Percentiles rank a stretch among this genome's conserved stretches.
phyloP scores from a whole-genome alignment of 331 rosid genomes.

The Quercus phellos region DNA sequence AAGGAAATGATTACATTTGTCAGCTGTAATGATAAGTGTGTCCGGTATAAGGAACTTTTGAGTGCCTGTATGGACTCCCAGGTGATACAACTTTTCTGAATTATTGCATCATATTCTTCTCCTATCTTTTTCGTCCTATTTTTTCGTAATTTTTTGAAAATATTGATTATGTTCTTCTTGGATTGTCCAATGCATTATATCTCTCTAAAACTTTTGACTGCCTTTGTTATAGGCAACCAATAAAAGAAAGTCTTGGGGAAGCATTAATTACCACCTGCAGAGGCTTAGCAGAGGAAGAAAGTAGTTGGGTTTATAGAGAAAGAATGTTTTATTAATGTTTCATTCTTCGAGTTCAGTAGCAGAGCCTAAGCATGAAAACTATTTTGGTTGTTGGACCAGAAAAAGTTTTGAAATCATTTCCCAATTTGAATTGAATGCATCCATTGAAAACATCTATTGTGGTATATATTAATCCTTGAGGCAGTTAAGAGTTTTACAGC shows the following conservation, averaged over 20 bases:
- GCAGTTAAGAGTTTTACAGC: neutral
- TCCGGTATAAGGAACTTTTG: too few species aligned
- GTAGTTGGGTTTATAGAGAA: conserved; percentile 21
- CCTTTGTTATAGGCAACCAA: conserved; percentile 44
- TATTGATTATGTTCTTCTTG: neutral
- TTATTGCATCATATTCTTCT: neutral
- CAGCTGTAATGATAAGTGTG: neutral
- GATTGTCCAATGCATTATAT: neutral
- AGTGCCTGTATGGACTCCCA: too few species aligned
- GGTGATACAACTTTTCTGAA: conserved; percentile 30
- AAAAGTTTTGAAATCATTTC: neutral
- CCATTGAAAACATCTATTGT: neutral
- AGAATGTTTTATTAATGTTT: neutral
- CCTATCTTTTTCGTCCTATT: too few species aligned
- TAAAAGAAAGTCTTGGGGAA: conserved; percentile 65
- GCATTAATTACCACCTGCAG: conserved; percentile 78
- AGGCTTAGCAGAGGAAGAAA: conserved; percentile 77
- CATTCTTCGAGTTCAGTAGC: conserved; percentile 34
- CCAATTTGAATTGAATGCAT: neutral
- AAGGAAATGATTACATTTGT: too few species aligned
- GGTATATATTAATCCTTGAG: neutral
- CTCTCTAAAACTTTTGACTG: conserved; percentile 2
- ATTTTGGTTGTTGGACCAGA: conserved; percentile 14
- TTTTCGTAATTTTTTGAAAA: neutral
- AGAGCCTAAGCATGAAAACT: conserved; percentile 58